These are phyloP conservation scores for Scheffersomyces cryptocercus DNA, from an alignment of 1,139 yeast species.

Conservation along the genomic window DNA sequence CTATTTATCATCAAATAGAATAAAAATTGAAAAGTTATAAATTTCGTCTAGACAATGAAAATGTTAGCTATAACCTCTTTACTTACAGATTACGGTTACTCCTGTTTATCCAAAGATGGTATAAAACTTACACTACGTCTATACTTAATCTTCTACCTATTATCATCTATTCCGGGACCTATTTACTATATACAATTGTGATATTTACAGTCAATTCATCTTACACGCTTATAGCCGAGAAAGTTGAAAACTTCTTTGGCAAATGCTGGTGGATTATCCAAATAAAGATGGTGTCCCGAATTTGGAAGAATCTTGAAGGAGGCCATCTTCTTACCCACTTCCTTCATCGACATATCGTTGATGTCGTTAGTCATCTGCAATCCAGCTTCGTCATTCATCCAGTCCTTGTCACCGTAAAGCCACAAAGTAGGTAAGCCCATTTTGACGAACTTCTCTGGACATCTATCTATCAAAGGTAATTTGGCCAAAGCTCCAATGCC, in stretches of 20 bases:
- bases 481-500: slow-evolving; percentile 42
- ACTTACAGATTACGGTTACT: too few species aligned
- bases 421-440: slow-evolving; percentile 46
- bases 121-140: too few species aligned
- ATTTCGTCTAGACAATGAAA: too few species aligned
- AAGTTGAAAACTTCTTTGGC: slow-evolving; percentile 11
- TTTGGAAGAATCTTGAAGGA: slow-evolving; percentile 26
- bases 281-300: slow-evolving; percentile 68
- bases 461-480: slow-evolving; percentile 45
- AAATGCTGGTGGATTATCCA: slow-evolving; percentile 55
- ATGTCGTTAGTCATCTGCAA: slow-evolving; percentile 40
- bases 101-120: too few species aligned
- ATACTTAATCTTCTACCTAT: too few species aligned
- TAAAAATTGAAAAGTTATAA: too few species aligned
- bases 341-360: slow-evolving; percentile 28
- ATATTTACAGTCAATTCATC: background rate
- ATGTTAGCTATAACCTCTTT: too few species aligned
- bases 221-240: slow-evolving; percentile 2
- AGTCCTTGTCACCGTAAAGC: slow-evolving; percentile 49
- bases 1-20: too few species aligned
- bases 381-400: slow-evolving; percentile 52
- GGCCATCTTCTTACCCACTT: slow-evolving; percentile 21
- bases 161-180: background rate
- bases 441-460: slow-evolving; percentile 37
- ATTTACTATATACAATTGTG: background rate